These are phyloP conservation scores for Naganishia cerealis DNA, from an alignment of 1,284 basidiomycete genomes.

Conservation along the genomic window DNA sequence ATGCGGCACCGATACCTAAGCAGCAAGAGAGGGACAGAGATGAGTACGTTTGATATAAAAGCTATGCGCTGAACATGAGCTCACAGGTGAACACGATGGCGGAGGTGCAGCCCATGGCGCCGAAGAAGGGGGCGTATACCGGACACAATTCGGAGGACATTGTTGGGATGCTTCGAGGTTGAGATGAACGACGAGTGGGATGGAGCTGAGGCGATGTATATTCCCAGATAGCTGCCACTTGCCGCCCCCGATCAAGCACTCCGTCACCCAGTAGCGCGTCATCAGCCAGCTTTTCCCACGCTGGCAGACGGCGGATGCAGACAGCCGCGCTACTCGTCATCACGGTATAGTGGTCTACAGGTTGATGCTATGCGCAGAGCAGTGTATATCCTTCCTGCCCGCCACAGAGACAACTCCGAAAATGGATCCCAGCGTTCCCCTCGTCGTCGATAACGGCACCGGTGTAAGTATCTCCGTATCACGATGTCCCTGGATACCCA, in stretches of 20 bases:
- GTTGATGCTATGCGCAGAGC: neutral
- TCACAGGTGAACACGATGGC: conserved; percentile 96
- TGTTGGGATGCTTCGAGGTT: conserved; percentile 35
- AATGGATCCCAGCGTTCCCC: conserved; percentile 56
- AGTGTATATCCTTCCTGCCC: too few relatives aligned
- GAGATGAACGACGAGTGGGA: neutral
- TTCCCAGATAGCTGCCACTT: neutral
- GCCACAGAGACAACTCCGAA: neutral
- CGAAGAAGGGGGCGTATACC: conserved; percentile 95
- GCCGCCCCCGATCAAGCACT: neutral
- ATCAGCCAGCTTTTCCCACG: conserved; percentile 19
- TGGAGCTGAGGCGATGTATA: neutral
- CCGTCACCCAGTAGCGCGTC: conserved; percentile 11
- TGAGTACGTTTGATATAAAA: neutral
- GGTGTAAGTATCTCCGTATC: conserved; percentile 65
- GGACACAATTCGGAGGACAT: conserved; percentile 89
- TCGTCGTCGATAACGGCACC: conserved; percentile 97
- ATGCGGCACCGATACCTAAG: conserved; percentile 55
- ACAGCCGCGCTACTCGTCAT: conserved; percentile 7
- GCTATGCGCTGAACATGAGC: conserved; percentile 47
- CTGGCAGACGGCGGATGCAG: conserved; percentile 11
- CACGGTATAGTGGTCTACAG: neutral
- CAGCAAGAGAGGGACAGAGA: neutral
- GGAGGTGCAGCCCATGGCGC: conserved; percentile 93
- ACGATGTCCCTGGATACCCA: conserved; percentile 28